A percentile compares a stretch with the other conserved stretches of the same genome.
phyloP scores from a whole-genome alignment of 2,329 filamentous ascomycete species.

The Nectriaceae sp. region DNA sequence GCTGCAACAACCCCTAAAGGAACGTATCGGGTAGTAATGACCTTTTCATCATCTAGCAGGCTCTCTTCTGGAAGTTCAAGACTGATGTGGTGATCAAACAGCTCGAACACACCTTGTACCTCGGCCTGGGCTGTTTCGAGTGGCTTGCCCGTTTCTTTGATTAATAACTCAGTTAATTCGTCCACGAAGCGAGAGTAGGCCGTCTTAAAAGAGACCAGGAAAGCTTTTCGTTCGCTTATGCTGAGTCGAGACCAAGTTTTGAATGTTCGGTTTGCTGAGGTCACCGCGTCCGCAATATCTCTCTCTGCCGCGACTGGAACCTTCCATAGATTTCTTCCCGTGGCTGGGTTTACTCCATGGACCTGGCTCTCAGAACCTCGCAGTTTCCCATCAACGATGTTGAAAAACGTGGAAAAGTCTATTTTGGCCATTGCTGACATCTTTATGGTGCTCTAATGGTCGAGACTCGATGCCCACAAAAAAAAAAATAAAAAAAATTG shows the following conservation, averaged over 20 bases:
- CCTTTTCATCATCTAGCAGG: not conserved
- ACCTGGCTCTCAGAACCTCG: not conserved
- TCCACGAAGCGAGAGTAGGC: too few species aligned
- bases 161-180: constrained; percentile 4
- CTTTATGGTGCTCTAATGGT: too few species aligned
- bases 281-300: constrained; percentile 1
- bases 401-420: too few species aligned
- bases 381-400: constrained; percentile 2
- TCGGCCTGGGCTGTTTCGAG: not conserved
- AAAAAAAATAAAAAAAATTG: too few species aligned
- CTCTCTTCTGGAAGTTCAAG: not conserved
- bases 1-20: constrained; percentile 45
- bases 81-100: not conserved
- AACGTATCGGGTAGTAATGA: not conserved
- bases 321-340: not conserved
- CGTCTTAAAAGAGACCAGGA: not conserved
- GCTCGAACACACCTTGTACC: not conserved
- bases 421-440: too few species aligned
- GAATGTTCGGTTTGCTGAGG: not conserved
- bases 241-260: not conserved
- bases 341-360: constrained; percentile 3
- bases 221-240: not conserved
- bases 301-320: constrained; percentile 2
- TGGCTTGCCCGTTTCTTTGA: constrained; percentile 6
- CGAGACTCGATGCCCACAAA: too few species aligned